Percentiles rank a stretch among this genome's conserved stretches.
Conservation (phyloP, 2,329 filamentous ascomycete species). For the Blumeriella jaapii region DNA sequence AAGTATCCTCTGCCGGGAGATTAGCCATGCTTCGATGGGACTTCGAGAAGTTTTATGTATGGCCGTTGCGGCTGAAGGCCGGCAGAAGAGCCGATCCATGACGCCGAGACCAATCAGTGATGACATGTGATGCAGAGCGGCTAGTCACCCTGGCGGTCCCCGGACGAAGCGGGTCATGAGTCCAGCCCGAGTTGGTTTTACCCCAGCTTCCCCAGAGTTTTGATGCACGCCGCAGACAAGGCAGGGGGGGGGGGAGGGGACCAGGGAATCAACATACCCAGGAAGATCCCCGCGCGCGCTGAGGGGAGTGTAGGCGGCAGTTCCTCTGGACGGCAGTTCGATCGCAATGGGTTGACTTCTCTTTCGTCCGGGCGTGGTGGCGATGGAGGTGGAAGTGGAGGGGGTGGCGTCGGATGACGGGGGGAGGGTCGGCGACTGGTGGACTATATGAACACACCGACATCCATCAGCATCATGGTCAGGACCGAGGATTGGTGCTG, state of each 20-base stretch:
- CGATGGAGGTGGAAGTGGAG: slow-evolving; percentile 2
- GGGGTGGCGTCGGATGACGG: too few species aligned
- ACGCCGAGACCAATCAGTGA: too few species aligned
- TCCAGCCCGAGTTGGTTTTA: too few species aligned
- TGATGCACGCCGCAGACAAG: too few species aligned
- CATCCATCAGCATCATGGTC: background rate
- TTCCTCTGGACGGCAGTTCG: slow-evolving; percentile 30
- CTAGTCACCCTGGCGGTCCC: too few species aligned
- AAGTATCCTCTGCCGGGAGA: slow-evolving; percentile 42
- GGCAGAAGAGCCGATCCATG: background rate
- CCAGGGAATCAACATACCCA: slow-evolving; percentile 35
- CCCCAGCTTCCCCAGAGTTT: too few species aligned
- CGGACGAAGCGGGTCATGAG: too few species aligned
- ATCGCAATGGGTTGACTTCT: slow-evolving; percentile 41
- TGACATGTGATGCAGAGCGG: too few species aligned
- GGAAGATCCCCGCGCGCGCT: slow-evolving; percentile 47
- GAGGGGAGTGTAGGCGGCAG: slow-evolving; percentile 34
- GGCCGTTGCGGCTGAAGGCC: too few species aligned
- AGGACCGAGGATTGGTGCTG: too few species aligned
- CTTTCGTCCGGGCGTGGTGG: slow-evolving; percentile 16
- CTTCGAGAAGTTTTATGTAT: too few species aligned
- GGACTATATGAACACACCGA: background rate
- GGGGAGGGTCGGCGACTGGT: slow-evolving; percentile 7
- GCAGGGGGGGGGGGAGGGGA: background rate
- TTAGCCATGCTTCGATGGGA: background rate